Evolutionary conservation across 495 filamentous ascomycete genomes (phyloP).

Genomic region (Aspergillus haitiensis): DNA sequence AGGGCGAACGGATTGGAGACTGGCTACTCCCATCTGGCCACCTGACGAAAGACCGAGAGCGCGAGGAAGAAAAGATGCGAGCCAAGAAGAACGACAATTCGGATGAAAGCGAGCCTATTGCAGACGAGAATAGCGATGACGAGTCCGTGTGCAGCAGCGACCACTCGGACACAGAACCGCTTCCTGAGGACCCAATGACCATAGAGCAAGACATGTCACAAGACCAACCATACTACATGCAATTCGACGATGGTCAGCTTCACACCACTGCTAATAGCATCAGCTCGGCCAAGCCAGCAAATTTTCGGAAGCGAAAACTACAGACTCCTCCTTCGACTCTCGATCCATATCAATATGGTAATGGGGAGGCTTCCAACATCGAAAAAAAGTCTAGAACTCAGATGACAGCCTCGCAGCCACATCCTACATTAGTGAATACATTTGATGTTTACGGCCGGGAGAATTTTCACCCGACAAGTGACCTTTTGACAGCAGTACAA

Average conservation of each 20-base stretch:
- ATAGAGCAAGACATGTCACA: not conserved
- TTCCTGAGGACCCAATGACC: slow-evolving; percentile 13
- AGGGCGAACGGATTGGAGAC: slow-evolving; percentile 48
- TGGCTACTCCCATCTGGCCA: slow-evolving; percentile 41
- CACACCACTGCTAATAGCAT: not conserved
- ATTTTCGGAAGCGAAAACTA: slow-evolving; percentile 34
- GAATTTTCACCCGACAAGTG: not conserved
- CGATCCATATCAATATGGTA: not conserved
- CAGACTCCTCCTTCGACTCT: slow-evolving; percentile 3
- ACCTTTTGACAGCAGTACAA: not conserved
- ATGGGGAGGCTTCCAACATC: not conserved
- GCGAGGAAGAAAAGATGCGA: slow-evolving; percentile 6
- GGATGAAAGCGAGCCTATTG: slow-evolving; percentile 8
- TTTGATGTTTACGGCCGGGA: not conserved
- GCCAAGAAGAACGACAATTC: not conserved
- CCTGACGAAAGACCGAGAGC: slow-evolving; percentile 15
- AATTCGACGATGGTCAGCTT: not conserved
- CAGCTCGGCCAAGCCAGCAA: not conserved
- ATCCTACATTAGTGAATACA: not conserved
- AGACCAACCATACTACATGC: not conserved
- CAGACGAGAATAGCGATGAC: slow-evolving; percentile 19
- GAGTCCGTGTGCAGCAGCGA: slow-evolving; percentile 15
- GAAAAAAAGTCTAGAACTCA: slow-evolving; percentile 19
- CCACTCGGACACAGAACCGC: slow-evolving; percentile 12
- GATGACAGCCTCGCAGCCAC: not conserved